Conservation (phyloP, 2,329 filamentous ascomycete genomes). For the Neocatenulostroma microsporum region DNA sequence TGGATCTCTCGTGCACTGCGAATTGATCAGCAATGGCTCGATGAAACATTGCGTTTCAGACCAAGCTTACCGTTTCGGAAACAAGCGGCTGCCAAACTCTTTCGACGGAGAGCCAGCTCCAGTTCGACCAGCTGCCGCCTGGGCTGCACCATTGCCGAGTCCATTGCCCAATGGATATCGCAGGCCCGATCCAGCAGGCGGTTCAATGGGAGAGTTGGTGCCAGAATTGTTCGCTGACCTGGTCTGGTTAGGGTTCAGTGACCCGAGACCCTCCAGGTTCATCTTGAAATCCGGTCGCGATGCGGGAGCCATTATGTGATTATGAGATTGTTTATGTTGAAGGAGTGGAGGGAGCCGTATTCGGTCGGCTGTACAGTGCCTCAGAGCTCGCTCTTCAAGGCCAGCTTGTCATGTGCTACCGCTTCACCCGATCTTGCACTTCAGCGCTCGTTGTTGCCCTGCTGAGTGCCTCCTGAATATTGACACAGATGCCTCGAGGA, state of each 20-base stretch:
- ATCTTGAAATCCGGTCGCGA: constrained; percentile 75
- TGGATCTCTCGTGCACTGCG: constrained; percentile 87
- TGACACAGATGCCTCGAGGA: not conserved
- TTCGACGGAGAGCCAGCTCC: constrained; percentile 95
- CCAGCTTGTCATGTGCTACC: constrained; percentile 12
- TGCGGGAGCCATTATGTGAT: constrained; percentile 84
- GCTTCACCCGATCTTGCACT: too few species aligned
- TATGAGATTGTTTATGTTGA: too few species aligned
- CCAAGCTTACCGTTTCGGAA: constrained; percentile 73
- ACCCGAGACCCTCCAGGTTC: constrained; percentile 71
- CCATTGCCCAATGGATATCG: constrained; percentile 66
- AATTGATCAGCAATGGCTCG: constrained; percentile 8
- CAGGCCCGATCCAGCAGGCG: constrained; percentile 53
- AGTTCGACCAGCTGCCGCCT: constrained; percentile 57
- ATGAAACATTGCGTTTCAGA: not conserved
- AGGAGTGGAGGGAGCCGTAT: too few species aligned
- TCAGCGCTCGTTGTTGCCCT: too few species aligned
- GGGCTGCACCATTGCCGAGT: constrained; percentile 45
- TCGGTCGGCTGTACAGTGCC: constrained; percentile 7
- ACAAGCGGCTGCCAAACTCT: constrained; percentile 74
- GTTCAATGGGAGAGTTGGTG: constrained; percentile 72
- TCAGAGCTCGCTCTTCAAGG: constrained; percentile 9
- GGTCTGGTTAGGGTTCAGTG: constrained; percentile 57
- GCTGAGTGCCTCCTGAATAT: not conserved
- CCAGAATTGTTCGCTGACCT: constrained; percentile 73